phyloP scores from a whole-genome alignment of 371 early-diverging fungal genomes.

The Capillidium heterosporum region DNA sequence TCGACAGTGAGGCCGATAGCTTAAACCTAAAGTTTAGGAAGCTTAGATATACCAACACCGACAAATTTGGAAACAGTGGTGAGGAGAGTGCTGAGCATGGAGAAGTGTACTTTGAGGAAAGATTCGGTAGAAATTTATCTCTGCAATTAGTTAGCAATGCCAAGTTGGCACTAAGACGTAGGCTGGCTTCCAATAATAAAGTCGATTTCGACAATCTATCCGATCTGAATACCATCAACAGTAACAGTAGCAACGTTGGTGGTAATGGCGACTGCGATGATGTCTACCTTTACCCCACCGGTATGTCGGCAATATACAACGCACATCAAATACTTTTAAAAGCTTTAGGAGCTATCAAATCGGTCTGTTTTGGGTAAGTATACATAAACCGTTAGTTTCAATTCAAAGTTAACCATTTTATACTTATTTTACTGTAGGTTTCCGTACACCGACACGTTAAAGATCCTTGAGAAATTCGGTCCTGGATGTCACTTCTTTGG shows the following conservation, averaged over 20 bases:
- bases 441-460: constrained; percentile 86
- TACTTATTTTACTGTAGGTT: constrained; percentile 29
- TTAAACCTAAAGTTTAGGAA: constrained; percentile 7
- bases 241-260: no score
- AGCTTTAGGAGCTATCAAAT: constrained; percentile 30
- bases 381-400: neutral
- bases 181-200: constrained; percentile 44
- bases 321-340: constrained; percentile 45
- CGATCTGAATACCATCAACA: constrained; percentile 9
- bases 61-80: constrained; percentile 12
- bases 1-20: neutral
- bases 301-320: constrained; percentile 87
- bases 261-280: constrained; percentile 31
- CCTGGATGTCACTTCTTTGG: constrained; percentile 74
- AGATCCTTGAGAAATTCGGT: constrained; percentile 86
- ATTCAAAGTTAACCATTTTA: neutral
- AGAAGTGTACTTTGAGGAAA: constrained; percentile 61
- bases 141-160: neutral
- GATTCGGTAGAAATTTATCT: constrained; percentile 66
- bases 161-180: constrained; percentile 36
- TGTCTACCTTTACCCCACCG: constrained; percentile 71
- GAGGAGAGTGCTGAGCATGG: neutral
- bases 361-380: constrained; percentile 74
- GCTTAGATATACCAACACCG: constrained; percentile 12
- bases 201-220: constrained; percentile 62